Evolutionary conservation across 768 basidiomycete genomes (phyloP), one percentile per base, ranked within the genome.

Genomic region (Tricholoma bakamatsutake): DNA sequence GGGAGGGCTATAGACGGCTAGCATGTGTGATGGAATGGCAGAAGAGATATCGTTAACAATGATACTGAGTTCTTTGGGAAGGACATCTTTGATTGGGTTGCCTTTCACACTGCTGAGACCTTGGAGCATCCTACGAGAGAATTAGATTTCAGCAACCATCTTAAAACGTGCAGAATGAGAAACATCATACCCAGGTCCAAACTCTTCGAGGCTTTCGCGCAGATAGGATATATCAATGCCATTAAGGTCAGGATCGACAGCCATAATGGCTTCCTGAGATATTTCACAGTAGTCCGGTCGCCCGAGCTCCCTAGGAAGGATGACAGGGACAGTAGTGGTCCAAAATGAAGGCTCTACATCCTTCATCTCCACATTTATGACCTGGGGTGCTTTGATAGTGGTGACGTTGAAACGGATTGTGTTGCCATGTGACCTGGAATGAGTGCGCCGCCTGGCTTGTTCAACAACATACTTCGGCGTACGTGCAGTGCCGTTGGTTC

Each of bases 141-240:
- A 45, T 55, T 24, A 21, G 51, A 7, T 53, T 56, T 46, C 42
- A 55, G 43, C 18, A 52, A 42, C 21, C 7, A 54, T 18, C 11
- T n/a, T 31, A 30, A 6, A n/a, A 11, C 39, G 35, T 7, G 47
- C 21, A 42, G 27, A 46, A 47, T 50, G 47, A n/a, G 34, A n/a
- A 47, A 48, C 57, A 53, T 34, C 37, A 70, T 64, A 80, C 78
- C 61, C 58, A 55, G 70, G 62, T 1, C 81, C 80, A 15, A 79
- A 63, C 0, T 69, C 64, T 24, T 76, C 73, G 27, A 88, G 66
- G 15, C 69, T 69, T 30, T 80, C 77, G 15, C 78, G 81, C 55
- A 89, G 69, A 59, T 81, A 87, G 12, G 78, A 70, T 33, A 80
- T 57, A 15, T 80, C 76, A 10, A 79, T 72, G 17, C 75, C 76